Conservation (phyloP, 2,329 filamentous ascomycete genomes). For the Coniochaeta hoffmannii region DNA sequence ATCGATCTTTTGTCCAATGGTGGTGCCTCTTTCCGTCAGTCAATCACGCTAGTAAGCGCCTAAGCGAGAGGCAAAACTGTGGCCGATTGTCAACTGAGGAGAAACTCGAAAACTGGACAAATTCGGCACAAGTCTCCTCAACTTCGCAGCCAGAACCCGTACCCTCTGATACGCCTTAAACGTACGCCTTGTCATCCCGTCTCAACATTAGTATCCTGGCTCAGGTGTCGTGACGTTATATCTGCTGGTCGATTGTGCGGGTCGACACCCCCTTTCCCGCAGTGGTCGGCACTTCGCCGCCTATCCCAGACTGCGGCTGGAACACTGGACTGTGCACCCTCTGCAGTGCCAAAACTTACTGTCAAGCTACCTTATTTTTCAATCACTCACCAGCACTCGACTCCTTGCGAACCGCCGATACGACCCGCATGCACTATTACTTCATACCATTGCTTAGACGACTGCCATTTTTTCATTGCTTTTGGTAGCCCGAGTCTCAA, state of each 20-base stretch:
- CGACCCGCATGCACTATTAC: not conserved
- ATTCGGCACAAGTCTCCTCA: not conserved
- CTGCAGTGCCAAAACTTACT: not conserved
- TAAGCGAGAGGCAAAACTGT: conserved; percentile 1
- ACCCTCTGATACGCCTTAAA: not conserved
- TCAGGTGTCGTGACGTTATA: not conserved
- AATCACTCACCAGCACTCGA: not conserved
- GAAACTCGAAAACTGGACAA: not conserved
- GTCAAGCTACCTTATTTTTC: not conserved
- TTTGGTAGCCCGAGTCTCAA: not conserved
- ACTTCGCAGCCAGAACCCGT: not conserved
- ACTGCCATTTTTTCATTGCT: not conserved
- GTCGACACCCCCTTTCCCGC: not conserved
- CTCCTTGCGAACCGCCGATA: not conserved
- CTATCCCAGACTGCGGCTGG: not conserved
- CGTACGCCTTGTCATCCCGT: not conserved
- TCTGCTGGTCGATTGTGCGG: not conserved
- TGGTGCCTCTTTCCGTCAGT: not conserved
- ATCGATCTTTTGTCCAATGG: not conserved
- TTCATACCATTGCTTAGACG: not conserved
- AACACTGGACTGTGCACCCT: not conserved
- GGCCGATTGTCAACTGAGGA: not conserved
- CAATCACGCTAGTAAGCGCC: not conserved
- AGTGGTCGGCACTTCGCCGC: not conserved
- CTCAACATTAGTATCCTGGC: not conserved